Evolutionary conservation across 2,329 filamentous ascomycete species (phyloP).

Genomic region (Fusarium neocosmosporiellum): DNA sequence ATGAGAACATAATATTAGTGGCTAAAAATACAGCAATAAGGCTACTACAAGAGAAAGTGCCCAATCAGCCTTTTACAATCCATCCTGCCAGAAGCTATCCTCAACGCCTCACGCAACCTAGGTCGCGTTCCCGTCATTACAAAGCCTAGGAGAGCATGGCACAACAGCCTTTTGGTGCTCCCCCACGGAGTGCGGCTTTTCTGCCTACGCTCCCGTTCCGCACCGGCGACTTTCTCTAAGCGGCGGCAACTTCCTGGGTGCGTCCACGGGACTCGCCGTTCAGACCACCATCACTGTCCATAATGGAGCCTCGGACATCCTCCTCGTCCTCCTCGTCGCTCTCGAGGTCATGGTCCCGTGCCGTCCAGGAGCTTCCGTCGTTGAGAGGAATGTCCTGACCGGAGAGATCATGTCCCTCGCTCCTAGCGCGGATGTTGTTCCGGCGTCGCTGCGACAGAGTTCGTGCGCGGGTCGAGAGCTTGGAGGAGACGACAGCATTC

Average conservation of each 20-base stretch:
- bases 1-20: constrained; percentile 40
- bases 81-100: constrained; percentile 32
- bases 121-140: constrained; percentile 35
- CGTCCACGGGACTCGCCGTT: constrained; percentile 69
- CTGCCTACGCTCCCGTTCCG: constrained; percentile 12
- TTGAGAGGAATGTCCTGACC: constrained; percentile 83
- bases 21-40: constrained; percentile 44
- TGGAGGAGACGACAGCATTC: constrained; percentile 88
- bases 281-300: constrained; percentile 64
- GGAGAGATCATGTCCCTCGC: constrained; percentile 84
- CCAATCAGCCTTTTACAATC: constrained; percentile 40
- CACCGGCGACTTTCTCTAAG: constrained; percentile 46
- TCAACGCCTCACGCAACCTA: constrained; percentile 44
- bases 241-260: constrained; percentile 62
- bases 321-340: constrained; percentile 75
- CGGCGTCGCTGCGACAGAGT: constrained; percentile 88
- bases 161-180: neutral
- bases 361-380: constrained; percentile 86
- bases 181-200: neutral
- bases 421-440: constrained; percentile 74
- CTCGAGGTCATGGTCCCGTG: constrained; percentile 72
- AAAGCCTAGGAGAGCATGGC: constrained; percentile 9
- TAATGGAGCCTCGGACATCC: constrained; percentile 59
- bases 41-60: constrained; percentile 38
- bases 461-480: constrained; percentile 87